Base-by-base conservation (phyloP, 305 asterid species). In the Fraxinus latifolia region DNA sequence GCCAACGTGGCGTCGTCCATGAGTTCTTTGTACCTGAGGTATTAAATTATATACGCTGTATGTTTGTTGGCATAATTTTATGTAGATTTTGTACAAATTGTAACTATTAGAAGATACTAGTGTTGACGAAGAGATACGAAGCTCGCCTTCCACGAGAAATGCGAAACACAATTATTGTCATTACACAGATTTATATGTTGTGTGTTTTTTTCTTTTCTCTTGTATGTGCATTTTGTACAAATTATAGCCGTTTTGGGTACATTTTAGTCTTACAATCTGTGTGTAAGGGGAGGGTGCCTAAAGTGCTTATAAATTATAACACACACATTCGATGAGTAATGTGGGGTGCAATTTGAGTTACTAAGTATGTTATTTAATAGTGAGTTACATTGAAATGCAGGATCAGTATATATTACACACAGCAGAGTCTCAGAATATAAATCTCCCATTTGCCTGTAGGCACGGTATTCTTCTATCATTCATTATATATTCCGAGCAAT, bases 381-480 rank as follows among this genome's bases (percentile, higher is more conserved):
- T 62, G 42, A 65, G 27, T 25, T 71, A 44, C 23, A 31, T 67
- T 82, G 39, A 32, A 81, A 55, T 91, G 91, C 91, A 95, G 99
- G 98, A 95, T 81, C 97, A 95, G 86, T 95, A 95, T 78, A 95
- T 95, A 89, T 84, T 95, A 90, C 99, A 94, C 87, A 91, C 98
- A 5, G 99, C 98, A 4, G 99, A 95, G 87, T 91, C 89, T 76
- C 99, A 94, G 92, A 80, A 93, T 81, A 95, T 95, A 83, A 86
- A 68, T 71, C 97, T 95, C 34, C 99, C 98, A 15, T 95, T 95
- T 82, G 97, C 99, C 84, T 95, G 99, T 93, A 93, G 99, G 90
- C 97, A 93, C 80, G 99, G 99, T 94, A 94, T 78, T 88, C 86
- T 77, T 84, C 88, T 83, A n/a, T 74, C 70, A 21, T 31, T 37